These are phyloP conservation scores for Sequoiadendron giganteum DNA, from an alignment of 75 land plant species.

Conservation along the genomic window DNA sequence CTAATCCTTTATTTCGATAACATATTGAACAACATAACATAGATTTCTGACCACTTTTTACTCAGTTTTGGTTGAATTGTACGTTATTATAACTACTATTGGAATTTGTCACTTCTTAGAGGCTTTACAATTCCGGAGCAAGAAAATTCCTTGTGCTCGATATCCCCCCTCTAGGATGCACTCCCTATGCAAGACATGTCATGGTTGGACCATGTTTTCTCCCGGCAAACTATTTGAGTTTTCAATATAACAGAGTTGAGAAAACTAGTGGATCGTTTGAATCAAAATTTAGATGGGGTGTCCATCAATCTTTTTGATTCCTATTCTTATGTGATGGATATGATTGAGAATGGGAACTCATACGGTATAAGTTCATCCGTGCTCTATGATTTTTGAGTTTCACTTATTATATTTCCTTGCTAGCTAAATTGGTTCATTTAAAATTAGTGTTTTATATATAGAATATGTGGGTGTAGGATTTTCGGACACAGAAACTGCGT, in stretches of 20 bases:
- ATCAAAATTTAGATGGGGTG: background rate
- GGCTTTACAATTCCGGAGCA: background rate
- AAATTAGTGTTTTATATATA: too few species aligned
- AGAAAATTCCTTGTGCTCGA: background rate
- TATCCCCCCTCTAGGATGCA: background rate
- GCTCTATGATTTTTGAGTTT: too few species aligned
- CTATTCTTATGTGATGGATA: background rate
- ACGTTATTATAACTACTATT: background rate
- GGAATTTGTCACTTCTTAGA: background rate
- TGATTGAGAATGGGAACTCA: too few species aligned
- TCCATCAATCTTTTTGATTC: background rate
- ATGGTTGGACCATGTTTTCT: too few species aligned
- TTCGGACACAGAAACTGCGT: background rate
- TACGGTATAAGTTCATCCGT: background rate
- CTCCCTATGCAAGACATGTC: background rate
- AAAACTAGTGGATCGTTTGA: background rate
- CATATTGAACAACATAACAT: too few species aligned
- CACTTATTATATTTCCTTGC: background rate
- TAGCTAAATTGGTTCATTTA: background rate
- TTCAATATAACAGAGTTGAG: background rate
- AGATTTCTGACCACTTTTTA: background rate
- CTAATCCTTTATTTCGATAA: background rate
- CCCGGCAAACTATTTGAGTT: background rate
- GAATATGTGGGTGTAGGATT: background rate
- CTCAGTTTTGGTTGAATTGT: background rate